phyloP scores from a whole-genome alignment of 2,329 filamentous ascomycete species.

The Zymoseptoria passerinii region DNA sequence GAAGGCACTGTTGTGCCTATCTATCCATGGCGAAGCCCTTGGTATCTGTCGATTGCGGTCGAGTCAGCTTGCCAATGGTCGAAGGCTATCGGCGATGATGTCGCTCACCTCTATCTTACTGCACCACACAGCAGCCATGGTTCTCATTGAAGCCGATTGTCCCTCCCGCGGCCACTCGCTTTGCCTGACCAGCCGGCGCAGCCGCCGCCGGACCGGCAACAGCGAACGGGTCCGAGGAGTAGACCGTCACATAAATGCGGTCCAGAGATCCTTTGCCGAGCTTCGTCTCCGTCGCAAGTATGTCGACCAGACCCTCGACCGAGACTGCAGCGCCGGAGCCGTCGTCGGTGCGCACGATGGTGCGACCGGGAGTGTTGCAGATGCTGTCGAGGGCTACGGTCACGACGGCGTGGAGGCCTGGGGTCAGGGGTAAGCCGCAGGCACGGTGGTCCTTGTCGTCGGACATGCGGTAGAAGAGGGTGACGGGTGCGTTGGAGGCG shows the following conservation, averaged over 20 bases:
- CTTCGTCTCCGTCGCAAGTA: background rate
- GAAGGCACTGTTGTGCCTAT: background rate
- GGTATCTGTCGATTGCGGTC: background rate
- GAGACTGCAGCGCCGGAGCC: background rate
- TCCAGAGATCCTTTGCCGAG: background rate
- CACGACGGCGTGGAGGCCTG: background rate
- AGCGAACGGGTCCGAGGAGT: background rate
- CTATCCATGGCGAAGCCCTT: background rate
- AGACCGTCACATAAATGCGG: background rate
- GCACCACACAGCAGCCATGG: background rate
- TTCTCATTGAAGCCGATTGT: background rate
- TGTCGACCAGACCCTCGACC: background rate
- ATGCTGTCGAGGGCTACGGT: background rate
- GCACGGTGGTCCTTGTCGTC: background rate
- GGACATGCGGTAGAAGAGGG: background rate
- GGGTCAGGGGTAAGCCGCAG: background rate
- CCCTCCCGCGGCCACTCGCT: background rate
- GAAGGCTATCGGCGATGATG: background rate
- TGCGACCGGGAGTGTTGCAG: background rate
- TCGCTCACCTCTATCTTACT: background rate
- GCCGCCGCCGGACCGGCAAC: background rate
- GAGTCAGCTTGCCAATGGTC: background rate
- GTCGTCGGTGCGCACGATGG: background rate
- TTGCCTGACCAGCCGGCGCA: background rate
- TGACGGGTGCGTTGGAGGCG: background rate